A percentile compares a stretch with the other conserved stretches of the same genome.
Evolutionary conservation across 257 asterid genomes (phyloP).

Genomic region (Plectranthus barbatus): DNA sequence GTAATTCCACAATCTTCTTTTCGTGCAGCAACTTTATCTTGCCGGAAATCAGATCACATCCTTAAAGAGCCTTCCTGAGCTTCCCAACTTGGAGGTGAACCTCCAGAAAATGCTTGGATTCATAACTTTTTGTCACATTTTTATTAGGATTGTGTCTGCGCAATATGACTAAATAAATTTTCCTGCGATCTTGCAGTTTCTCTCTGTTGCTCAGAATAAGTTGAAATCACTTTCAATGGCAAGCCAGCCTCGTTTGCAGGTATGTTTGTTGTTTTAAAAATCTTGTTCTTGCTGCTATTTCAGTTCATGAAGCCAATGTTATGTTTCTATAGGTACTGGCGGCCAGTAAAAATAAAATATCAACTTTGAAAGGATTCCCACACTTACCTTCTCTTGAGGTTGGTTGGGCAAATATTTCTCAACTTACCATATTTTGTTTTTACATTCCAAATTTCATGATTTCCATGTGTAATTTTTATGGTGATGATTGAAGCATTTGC

Average conservation of each 20-base stretch:
- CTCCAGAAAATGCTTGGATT: slow-evolving; percentile 8
- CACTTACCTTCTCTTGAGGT: slow-evolving; percentile 96
- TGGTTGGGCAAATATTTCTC: slow-evolving; percentile 30
- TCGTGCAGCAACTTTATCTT: slow-evolving; percentile 94
- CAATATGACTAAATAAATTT: background rate
- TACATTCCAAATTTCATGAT: background rate
- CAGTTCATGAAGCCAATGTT: slow-evolving; percentile 6
- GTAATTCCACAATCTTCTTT: slow-evolving; percentile 10
- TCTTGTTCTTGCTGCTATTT: slow-evolving; percentile 9
- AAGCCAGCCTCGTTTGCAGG: slow-evolving; percentile 99
- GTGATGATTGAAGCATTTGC: slow-evolving; percentile 72
- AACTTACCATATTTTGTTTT: no score
- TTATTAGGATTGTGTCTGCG: slow-evolving; percentile 8
- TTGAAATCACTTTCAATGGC: slow-evolving; percentile 94
- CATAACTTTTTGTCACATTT: background rate
- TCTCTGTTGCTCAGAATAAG: slow-evolving; percentile 97
- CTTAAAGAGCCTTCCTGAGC: slow-evolving; percentile 92
- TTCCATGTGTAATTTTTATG: slow-evolving; percentile 7
- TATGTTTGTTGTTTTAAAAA: slow-evolving; percentile 26
- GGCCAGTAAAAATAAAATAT: slow-evolving; percentile 94
- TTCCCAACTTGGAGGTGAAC: slow-evolving; percentile 94
- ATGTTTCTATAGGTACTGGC: slow-evolving; percentile 70
- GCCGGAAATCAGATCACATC: slow-evolving; percentile 98
- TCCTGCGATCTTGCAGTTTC: slow-evolving; percentile 52
- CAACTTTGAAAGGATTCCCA: slow-evolving; percentile 96